A percentile compares a stretch with the other conserved stretches of the same genome.
These are phyloP conservation scores for Fusarium albidum DNA, from an alignment of 2,329 filamentous ascomycete species.

Conservation along the genomic window DNA sequence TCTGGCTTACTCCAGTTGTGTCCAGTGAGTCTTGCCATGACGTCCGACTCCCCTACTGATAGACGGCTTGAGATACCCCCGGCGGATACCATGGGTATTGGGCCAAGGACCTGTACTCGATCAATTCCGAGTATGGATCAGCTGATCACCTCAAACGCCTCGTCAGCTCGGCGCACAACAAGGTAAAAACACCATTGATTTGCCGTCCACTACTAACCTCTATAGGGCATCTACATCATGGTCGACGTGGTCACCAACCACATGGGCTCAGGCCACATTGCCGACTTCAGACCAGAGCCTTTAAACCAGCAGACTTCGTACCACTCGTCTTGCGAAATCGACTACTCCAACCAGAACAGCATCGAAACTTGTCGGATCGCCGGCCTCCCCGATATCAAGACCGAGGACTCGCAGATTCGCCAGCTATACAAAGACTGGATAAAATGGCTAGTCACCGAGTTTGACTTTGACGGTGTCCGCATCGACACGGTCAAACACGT, in stretches of 20 bases:
- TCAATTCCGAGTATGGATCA: slow-evolving; percentile 26
- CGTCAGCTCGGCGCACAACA: slow-evolving; percentile 23
- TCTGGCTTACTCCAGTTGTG: slow-evolving; percentile 68
- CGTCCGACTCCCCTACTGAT: background rate
- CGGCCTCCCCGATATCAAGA: slow-evolving; percentile 68
- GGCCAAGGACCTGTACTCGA: slow-evolving; percentile 22
- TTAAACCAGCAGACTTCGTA: slow-evolving; percentile 53
- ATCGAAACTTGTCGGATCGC: slow-evolving; percentile 25
- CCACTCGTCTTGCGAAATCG: slow-evolving; percentile 13
- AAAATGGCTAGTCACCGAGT: slow-evolving; percentile 62
- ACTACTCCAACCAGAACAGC: slow-evolving; percentile 26
- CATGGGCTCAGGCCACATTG: slow-evolving; percentile 60
- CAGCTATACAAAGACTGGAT: slow-evolving; percentile 67
- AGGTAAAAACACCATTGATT: no score
- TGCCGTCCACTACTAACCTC: no score
- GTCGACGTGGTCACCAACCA: slow-evolving; percentile 69
- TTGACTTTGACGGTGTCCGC: slow-evolving; percentile 68
- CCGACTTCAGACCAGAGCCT: slow-evolving; percentile 50
- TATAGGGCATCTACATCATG: slow-evolving; percentile 61
- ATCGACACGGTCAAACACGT: slow-evolving; percentile 71
- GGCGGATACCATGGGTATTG: slow-evolving; percentile 34
- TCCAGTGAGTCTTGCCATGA: slow-evolving; percentile 42
- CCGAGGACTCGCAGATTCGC: slow-evolving; percentile 58
- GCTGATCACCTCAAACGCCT: slow-evolving; percentile 23
- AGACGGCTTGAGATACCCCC: slow-evolving; percentile 6